These are phyloP conservation scores for Talaromyces sp. DNA, from an alignment of 2,329 filamentous ascomycete species.

Conservation along the genomic window DNA sequence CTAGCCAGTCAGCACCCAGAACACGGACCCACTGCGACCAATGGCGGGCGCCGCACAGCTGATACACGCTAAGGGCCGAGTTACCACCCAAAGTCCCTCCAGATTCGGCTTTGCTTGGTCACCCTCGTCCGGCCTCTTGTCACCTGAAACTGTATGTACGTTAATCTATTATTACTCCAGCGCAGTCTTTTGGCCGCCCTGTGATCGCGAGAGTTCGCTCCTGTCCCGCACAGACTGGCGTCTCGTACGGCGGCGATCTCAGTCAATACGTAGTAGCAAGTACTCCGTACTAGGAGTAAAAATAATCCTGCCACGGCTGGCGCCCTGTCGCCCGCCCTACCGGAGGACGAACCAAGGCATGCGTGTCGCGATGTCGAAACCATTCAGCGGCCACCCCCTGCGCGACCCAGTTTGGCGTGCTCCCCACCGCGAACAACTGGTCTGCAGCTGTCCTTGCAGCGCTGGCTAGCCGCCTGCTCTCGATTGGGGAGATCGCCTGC, in stretches of 20 bases:
- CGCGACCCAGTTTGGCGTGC: constrained; percentile 12
- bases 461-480: constrained; percentile 12
- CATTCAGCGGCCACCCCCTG: constrained; percentile 10
- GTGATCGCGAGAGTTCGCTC: background rate
- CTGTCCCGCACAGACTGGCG: background rate
- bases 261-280: too few relatives aligned
- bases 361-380: background rate
- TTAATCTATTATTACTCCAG: background rate
- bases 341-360: constrained; percentile 3
- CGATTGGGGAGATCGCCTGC: constrained; percentile 8
- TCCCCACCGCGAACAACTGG: constrained; percentile 17
- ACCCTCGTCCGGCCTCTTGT: background rate
- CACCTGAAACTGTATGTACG: background rate
- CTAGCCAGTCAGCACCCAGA: background rate
- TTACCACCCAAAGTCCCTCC: background rate
- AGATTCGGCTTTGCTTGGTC: background rate
- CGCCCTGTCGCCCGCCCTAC: constrained; percentile 2
- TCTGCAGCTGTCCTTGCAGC: constrained; percentile 16
- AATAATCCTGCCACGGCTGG: background rate
- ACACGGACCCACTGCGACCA: background rate
- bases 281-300: too few relatives aligned
- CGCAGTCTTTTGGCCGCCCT: background rate
- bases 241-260: background rate
- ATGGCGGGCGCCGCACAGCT: background rate
- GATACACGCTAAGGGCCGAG: background rate